Percentiles rank a stretch among this genome's conserved stretches.
These are phyloP conservation scores for Alternaria consortialis DNA, from an alignment of 2,329 filamentous ascomycete species.

Conservation along the genomic window DNA sequence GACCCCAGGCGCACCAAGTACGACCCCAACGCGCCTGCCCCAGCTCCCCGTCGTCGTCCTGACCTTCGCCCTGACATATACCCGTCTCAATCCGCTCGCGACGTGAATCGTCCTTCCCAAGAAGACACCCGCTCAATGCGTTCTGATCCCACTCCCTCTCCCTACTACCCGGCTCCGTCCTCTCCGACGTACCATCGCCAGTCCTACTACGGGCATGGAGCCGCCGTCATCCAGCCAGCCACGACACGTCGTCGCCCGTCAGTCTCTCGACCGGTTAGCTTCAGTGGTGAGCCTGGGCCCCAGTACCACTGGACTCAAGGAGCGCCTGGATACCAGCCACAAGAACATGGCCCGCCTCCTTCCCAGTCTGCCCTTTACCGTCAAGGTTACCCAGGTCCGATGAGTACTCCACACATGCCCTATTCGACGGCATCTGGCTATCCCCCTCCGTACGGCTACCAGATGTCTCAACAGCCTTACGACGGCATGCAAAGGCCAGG, in stretches of 20 bases:
- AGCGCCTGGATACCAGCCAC: constrained; percentile 37
- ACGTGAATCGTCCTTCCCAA: constrained; percentile 36
- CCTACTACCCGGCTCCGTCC: constrained; percentile 35
- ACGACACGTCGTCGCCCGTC: constrained; percentile 38
- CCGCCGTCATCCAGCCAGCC: constrained; percentile 41
- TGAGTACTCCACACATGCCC: constrained; percentile 25
- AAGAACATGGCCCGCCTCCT: constrained; percentile 44
- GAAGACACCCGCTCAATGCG: constrained; percentile 41
- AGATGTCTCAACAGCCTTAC: constrained; percentile 33
- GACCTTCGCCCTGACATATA: constrained; percentile 19
- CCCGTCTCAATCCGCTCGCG: constrained; percentile 41
- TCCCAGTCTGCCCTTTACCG: constrained; percentile 42
- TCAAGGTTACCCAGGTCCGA: constrained; percentile 19
- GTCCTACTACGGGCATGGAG: constrained; percentile 34
- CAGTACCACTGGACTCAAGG: constrained; percentile 29
- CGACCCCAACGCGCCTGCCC: constrained; percentile 26
- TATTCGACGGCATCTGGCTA: constrained; percentile 26
- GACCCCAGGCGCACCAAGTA: constrained; percentile 46
- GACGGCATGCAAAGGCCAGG: constrained; percentile 31
- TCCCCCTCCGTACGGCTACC: constrained; percentile 20
- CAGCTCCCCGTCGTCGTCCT: constrained; percentile 18
- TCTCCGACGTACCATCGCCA: constrained; percentile 41
- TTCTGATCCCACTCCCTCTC: constrained; percentile 41
- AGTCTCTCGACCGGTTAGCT: constrained; percentile 46
- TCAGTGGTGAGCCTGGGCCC: constrained; percentile 35